Percentiles rank a stretch among this genome's conserved stretches.
Evolutionary conservation across 495 filamentous ascomycete genomes (phyloP).

Genomic region (Penicillium parvum): DNA sequence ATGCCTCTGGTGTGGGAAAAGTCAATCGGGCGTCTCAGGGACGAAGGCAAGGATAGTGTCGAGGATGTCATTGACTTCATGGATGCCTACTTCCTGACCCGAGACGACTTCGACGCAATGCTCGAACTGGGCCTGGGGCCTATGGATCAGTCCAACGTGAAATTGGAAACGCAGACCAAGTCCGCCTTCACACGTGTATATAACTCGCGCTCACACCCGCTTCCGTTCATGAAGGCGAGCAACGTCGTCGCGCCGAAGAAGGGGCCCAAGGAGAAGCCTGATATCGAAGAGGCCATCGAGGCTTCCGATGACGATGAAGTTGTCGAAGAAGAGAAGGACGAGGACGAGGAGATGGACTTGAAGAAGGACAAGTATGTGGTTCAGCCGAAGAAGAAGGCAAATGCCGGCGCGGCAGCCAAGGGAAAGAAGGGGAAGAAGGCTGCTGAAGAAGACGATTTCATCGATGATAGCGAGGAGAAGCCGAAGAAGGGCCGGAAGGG

Average conservation of each 20-base stretch:
- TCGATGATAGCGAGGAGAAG: conserved; percentile 46
- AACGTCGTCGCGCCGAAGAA: conserved; percentile 67
- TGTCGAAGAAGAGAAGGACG: conserved; percentile 55
- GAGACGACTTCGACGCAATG: conserved; percentile 90
- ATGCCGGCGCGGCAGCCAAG: conserved; percentile 37
- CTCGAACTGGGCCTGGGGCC: conserved; percentile 86
- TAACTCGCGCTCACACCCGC: conserved; percentile 78
- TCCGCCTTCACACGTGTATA: conserved; percentile 85
- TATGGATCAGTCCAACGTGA: conserved; percentile 67
- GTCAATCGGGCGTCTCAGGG: conserved; percentile 65
- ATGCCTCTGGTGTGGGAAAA: conserved; percentile 82
- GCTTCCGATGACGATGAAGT: conserved; percentile 75
- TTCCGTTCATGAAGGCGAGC: conserved; percentile 94
- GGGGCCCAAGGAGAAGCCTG: conserved; percentile 70
- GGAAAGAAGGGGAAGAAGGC: conserved; percentile 57
- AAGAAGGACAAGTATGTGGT: conserved; percentile 97
- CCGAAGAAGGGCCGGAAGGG: conserved; percentile 47
- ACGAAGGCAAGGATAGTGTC: conserved; percentile 70
- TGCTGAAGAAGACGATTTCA: conserved; percentile 35
- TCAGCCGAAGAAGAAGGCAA: conserved; percentile 75
- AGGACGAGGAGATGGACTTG: conserved; percentile 69
- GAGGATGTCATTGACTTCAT: conserved; percentile 79
- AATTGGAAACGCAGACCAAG: conserved; percentile 81
- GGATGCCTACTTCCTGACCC: conserved; percentile 96
- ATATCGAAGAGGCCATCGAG: conserved; percentile 93